Evolutionary conservation across 345 rosid genomes (phyloP).

Genomic region (Fremontodendron californicum): DNA sequence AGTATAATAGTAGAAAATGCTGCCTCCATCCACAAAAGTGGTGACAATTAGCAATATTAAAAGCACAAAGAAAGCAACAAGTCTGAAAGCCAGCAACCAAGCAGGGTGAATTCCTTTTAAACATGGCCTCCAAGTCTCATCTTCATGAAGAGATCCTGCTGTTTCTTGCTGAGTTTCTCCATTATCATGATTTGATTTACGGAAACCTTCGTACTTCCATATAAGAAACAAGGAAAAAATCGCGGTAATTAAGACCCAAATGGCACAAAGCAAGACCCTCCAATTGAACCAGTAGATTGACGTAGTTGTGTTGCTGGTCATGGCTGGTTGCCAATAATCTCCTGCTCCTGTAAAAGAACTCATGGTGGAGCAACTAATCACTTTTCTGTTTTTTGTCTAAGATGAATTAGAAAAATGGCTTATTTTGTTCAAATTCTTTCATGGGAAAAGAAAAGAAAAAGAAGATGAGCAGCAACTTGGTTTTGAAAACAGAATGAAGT

Average conservation of each 20-base stretch:
- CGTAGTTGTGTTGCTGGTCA: constrained; percentile 56
- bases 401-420: not conserved
- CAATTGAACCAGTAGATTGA: constrained; percentile 84
- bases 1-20: constrained; percentile 88
- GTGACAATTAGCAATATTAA: constrained; percentile 43
- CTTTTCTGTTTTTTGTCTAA: constrained; percentile 9
- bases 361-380: constrained; percentile 32
- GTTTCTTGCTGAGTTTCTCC: constrained; percentile 41
- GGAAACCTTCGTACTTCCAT: constrained; percentile 56
- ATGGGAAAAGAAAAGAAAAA: not conserved
- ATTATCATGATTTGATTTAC: not conserved
- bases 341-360: constrained; percentile 35
- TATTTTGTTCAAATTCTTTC: not conserved
- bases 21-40: constrained; percentile 56
- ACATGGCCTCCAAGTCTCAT: constrained; percentile 87
- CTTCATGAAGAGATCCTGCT: constrained; percentile 52
- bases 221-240: constrained; percentile 44
- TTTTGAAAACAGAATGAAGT: not conserved
- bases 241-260: constrained; percentile 45
- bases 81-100: constrained; percentile 82
- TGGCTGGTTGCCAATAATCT: constrained; percentile 60
- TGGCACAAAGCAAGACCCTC: constrained; percentile 75
- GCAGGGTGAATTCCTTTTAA: constrained; percentile 81
- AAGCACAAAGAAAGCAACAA: constrained; percentile 62
- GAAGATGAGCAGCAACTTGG: constrained; percentile 5